These are phyloP conservation scores for Tricladium varicosporioides DNA, from an alignment of 2,329 filamentous ascomycete species.

Conservation along the genomic window DNA sequence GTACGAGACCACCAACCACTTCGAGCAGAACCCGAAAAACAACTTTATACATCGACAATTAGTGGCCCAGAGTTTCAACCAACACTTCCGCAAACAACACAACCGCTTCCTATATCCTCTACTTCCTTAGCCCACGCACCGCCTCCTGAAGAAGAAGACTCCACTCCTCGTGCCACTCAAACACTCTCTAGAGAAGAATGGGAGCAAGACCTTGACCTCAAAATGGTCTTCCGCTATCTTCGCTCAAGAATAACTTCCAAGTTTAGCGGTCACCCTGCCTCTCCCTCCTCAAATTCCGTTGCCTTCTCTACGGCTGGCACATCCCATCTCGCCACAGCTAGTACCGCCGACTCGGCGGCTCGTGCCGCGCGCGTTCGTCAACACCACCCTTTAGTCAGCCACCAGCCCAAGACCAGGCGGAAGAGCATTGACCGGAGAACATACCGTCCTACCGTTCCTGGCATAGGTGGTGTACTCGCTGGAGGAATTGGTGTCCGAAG, in stretches of 20 bases:
- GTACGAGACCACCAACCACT: constrained; percentile 27
- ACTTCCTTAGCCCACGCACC: constrained; percentile 12
- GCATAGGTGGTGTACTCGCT: constrained; percentile 37
- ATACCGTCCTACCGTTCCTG: constrained; percentile 53
- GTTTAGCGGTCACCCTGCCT: constrained; percentile 20
- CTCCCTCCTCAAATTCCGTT: constrained; percentile 31
- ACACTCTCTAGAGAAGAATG: constrained; percentile 52
- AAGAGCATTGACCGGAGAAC: constrained; percentile 47
- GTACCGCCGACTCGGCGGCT: constrained; percentile 64
- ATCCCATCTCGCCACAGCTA: constrained; percentile 47
- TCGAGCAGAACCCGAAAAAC: constrained; percentile 9
- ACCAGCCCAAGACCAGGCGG: constrained; percentile 33
- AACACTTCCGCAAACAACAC: constrained; percentile 24
- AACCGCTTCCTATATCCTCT: constrained; percentile 24
- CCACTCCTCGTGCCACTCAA: constrained; percentile 23
- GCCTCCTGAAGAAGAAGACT: constrained; percentile 15
- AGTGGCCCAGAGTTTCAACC: constrained; percentile 28
- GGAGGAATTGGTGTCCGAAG: constrained; percentile 45
- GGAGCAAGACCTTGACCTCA: constrained; percentile 89
- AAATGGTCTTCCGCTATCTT: constrained; percentile 87
- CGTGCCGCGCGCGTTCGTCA: constrained; percentile 82
- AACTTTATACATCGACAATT: constrained; percentile 5
- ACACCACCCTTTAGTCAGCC: constrained; percentile 79
- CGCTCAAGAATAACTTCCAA: constrained; percentile 68
- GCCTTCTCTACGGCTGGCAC: constrained; percentile 36